These are phyloP conservation scores for Colletotrichum euphorbiae DNA, from an alignment of 2,329 filamentous ascomycete genomes.

Conservation along the genomic window DNA sequence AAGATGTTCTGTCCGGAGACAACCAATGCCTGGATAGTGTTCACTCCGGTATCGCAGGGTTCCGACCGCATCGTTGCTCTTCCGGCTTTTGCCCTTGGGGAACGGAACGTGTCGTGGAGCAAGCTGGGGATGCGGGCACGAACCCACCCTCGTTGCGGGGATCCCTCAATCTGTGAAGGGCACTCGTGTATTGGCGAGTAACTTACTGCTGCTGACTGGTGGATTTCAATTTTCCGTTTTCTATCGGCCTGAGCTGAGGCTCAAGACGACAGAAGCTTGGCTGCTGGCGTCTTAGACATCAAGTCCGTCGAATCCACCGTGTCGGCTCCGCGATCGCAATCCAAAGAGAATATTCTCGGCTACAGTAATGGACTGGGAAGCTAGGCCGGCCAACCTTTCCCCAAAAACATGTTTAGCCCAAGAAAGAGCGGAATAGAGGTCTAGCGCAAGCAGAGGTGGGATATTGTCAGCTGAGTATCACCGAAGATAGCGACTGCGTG, in stretches of 20 bases:
- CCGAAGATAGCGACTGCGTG: too few relatives aligned
- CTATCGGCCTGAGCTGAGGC: slow-evolving; percentile 1
- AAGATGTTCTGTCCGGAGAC: not conserved
- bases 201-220: not conserved
- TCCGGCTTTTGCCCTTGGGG: slow-evolving; percentile 36
- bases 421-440: too few relatives aligned
- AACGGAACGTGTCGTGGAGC: slow-evolving; percentile 9
- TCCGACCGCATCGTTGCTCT: slow-evolving; percentile 14
- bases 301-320: not conserved
- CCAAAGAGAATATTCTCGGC: not conserved
- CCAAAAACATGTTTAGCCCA: too few relatives aligned
- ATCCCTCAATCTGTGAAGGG: not conserved
- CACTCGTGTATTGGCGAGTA: too few relatives aligned
- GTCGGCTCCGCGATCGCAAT: not conserved
- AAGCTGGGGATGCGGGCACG: slow-evolving; percentile 7
- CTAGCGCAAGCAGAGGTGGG: too few relatives aligned
- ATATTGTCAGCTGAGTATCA: too few relatives aligned
- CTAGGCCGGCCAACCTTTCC: too few relatives aligned
- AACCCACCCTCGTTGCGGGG: slow-evolving; percentile 8
- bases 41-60: slow-evolving; percentile 21
- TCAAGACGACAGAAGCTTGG: not conserved
- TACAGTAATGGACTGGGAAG: not conserved
- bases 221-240: slow-evolving; percentile 15
- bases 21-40: not conserved
- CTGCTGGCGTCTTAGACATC: not conserved